These are phyloP conservation scores for Hammondia hammondi DNA, from an alignment of 169 alveolate genomes.

Conservation along the genomic window DNA sequence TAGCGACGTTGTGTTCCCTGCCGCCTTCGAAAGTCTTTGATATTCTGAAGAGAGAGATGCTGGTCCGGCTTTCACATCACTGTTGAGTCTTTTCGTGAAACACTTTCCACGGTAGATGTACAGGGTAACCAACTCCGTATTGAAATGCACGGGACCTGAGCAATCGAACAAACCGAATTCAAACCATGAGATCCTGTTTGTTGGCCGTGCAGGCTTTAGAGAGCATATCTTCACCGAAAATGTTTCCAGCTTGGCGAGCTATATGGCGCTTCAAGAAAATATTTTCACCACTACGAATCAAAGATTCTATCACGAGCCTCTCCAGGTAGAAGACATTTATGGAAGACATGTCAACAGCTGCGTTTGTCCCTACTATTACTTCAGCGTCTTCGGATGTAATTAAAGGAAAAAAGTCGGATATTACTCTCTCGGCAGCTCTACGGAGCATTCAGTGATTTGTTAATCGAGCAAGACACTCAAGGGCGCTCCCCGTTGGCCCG, in stretches of 20 bases:
- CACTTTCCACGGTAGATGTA: too few relatives aligned
- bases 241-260: conserved; percentile 66
- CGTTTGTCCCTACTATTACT: background rate
- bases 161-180: background rate
- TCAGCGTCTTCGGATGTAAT: too few relatives aligned
- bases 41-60: too few relatives aligned
- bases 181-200: background rate
- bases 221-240: conserved; percentile 69
- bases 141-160: too few relatives aligned
- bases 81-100: too few relatives aligned
- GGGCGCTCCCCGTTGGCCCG: background rate
- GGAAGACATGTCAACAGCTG: background rate
- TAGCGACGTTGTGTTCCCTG: too few relatives aligned
- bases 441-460: too few relatives aligned
- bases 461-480: background rate
- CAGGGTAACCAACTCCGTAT: too few relatives aligned
- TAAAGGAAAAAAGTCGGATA: background rate
- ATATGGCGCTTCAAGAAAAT: conserved; percentile 70
- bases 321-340: conserved; percentile 31
- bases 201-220: conserved; percentile 59
- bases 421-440: background rate
- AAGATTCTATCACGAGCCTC: conserved; percentile 56
- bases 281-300: conserved; percentile 64
- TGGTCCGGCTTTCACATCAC: too few relatives aligned
- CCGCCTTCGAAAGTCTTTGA: too few relatives aligned